Evolutionary conservation across 352 stramenopile genomes (phyloP), one percentile per base, ranked within the genome.

Genomic region (Pythium graminicola): DNA sequence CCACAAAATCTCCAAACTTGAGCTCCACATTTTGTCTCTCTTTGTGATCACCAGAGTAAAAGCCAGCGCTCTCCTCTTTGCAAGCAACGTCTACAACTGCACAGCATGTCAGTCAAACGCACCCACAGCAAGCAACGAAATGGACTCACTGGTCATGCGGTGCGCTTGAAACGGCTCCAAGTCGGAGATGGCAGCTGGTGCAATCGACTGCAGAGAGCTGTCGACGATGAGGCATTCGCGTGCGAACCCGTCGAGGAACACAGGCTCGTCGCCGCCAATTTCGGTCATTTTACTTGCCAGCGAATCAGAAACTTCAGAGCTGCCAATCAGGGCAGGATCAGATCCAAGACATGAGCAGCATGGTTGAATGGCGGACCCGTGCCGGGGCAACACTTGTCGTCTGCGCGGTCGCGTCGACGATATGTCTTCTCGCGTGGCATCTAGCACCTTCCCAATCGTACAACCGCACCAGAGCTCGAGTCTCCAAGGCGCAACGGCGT

Each of bases 1-100:
- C 76, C 13, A 93, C 51, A 54, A 90, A 93, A 49, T 92, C 81
- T 4, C 83, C 83, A 57, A 93, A 90, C 47, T 85, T 88, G 31
- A 90, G 47, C 35, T 86, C 64, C 3, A 93, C 73, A 27, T 65
- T 89, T 50, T 93, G 83, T 14, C 78, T 67, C 8, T 61, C 50
- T 16, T 62, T 57, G 43, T 86, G 69, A 53, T 85, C 72, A 19
- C 81, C 81, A 6, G 69, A 72, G 54, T 89, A 93, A 43, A 62
- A 83, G 48, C 60, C 36, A 32, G 51, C 63, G 20, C 36, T 57
- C 16, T 44, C 31, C 9, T 76, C 62, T 56, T 88, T 86, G 57
- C 82, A 93, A 28, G 82, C 80, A 28, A 93, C 67, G 44, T 93
- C 82, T 32, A 93, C 76, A 41, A 87, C 82, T 90, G 46, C 10